Evolutionary conservation across 1,284 basidiomycete species (phyloP).

Genomic region (Heterobasidion irregulare): DNA sequence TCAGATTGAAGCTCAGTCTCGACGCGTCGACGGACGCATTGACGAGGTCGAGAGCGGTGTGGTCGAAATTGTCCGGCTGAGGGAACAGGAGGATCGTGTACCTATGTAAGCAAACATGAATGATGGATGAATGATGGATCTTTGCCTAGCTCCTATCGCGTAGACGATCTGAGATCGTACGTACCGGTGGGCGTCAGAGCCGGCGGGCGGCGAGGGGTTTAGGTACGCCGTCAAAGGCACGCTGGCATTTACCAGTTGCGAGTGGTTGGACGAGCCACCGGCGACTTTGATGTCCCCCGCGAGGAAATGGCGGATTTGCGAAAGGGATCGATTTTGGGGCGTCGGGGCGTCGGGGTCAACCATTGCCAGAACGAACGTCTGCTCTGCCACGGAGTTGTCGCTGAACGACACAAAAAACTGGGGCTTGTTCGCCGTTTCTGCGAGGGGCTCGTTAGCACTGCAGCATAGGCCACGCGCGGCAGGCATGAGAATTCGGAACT

Average conservation of each 20-base stretch:
- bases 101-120: slow-evolving; percentile 8
- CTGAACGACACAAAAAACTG: slow-evolving; percentile 26
- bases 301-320: slow-evolving; percentile 37
- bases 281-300: slow-evolving; percentile 31
- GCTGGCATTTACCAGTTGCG: slow-evolving; percentile 26
- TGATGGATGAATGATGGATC: neutral
- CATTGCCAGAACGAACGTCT: slow-evolving; percentile 34
- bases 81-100: slow-evolving; percentile 21
- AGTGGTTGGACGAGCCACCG: slow-evolving; percentile 10
- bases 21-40: slow-evolving; percentile 17
- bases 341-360: slow-evolving; percentile 44
- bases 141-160: no score
- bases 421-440: slow-evolving; percentile 31
- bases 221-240: slow-evolving; percentile 31
- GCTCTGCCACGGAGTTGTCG: slow-evolving; percentile 15
- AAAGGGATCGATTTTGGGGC: slow-evolving; percentile 27
- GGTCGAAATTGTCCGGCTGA: slow-evolving; percentile 18
- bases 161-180: slow-evolving; percentile 5
- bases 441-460: slow-evolving; percentile 19
- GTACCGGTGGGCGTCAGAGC: slow-evolving; percentile 42
- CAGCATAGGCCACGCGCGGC: slow-evolving; percentile 23
- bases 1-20: slow-evolving; percentile 21
- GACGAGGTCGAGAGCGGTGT: slow-evolving; percentile 11
- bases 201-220: slow-evolving; percentile 33
- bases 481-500: slow-evolving; percentile 11